Base-by-base conservation (phyloP, 805 yeast genomes). In the Candida xiaguanensis region DNA sequence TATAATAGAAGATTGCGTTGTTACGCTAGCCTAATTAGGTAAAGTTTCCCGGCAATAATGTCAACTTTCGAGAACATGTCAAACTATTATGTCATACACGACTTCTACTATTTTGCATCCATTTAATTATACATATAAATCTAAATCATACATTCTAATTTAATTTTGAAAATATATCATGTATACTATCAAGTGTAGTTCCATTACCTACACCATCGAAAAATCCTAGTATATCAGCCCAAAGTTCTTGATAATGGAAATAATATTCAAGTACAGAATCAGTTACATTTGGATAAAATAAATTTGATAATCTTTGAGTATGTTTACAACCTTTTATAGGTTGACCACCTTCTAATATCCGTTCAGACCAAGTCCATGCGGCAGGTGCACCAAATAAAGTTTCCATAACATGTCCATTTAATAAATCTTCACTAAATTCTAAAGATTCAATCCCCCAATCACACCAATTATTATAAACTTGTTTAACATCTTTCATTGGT, bases 321-420 rank as follows among this genome's bases (percentile, higher is more conserved):
- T 63, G 72, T 72, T 67, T 46, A 63, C 77, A 32, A 67, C 77
- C 53, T 63, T 70, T 17, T 64, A 62, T 45, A 65, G 74, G 52
- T 67, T 76, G 43, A 63, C 74, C 19, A 64, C 67, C 33, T 51
- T 55, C 34, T 61, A 60, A 33, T 7, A 37, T 35, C 3, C 48
- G 40, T 8, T 39, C 36, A 1, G 52, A 38, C 59, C 58, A 55
- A 2, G 46, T 40, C 18, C 50, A 40, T 9, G 53, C 59, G 4
- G 58, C 57, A 2, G 52, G 53, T 8, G 43, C 36, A 9, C 57
- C 56, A 19, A 43, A 43, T 9, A 47, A 25, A 7, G 41, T 29
- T 31, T 55, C 65, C 9, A 53, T 39, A 17, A 51, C 36, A 36
- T 62, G 68, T 1, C 62, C 65, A 18, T 56, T 47, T 11, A 45